These are phyloP conservation scores for Metschnikowia lachancei DNA, from an alignment of 805 yeast species.

Conservation along the genomic window DNA sequence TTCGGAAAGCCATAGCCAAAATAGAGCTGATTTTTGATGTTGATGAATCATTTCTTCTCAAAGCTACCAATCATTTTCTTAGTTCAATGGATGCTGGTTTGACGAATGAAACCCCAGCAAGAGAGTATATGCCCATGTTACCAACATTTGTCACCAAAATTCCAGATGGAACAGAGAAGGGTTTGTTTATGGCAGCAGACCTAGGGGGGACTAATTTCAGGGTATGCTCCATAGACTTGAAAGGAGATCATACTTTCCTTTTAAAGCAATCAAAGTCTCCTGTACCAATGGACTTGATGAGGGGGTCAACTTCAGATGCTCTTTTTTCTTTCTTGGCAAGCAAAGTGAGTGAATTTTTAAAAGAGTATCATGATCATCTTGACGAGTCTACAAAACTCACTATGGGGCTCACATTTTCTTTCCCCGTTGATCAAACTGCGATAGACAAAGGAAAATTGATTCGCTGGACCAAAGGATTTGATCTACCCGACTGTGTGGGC, in stretches of 20 bases:
- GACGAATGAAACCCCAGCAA: constrained; percentile 34
- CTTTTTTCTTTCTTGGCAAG: constrained; percentile 74
- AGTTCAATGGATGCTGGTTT: constrained; percentile 63
- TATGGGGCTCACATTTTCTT: constrained; percentile 90
- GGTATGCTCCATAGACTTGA: constrained; percentile 80
- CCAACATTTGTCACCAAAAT: constrained; percentile 84
- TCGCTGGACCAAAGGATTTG: constrained; percentile 96
- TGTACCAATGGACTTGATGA: constrained; percentile 78
- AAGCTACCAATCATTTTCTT: constrained; percentile 55
- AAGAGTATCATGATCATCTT: constrained; percentile 58
- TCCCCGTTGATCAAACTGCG: constrained; percentile 87
- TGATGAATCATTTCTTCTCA: constrained; percentile 39
- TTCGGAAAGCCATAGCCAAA: constrained; percentile 29
- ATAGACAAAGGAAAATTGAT: constrained; percentile 75
- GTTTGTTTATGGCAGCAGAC: constrained; percentile 85
- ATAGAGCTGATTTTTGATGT: constrained; percentile 43
- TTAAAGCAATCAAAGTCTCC: constrained; percentile 73
- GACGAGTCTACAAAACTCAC: constrained; percentile 43
- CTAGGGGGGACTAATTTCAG: constrained; percentile 96
- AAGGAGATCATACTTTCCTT: constrained; percentile 76
- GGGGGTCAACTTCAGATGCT: constrained; percentile 56
- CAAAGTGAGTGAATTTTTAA: constrained; percentile 63
- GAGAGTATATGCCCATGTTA: constrained; percentile 73
- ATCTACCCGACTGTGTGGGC: constrained; percentile 80
- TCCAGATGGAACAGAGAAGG: constrained; percentile 84